A percentile compares a stretch with the other conserved stretches of the same genome.
These are phyloP conservation scores for Grifola frondosa DNA, from an alignment of 1,284 basidiomycete species.

Conservation along the genomic window DNA sequence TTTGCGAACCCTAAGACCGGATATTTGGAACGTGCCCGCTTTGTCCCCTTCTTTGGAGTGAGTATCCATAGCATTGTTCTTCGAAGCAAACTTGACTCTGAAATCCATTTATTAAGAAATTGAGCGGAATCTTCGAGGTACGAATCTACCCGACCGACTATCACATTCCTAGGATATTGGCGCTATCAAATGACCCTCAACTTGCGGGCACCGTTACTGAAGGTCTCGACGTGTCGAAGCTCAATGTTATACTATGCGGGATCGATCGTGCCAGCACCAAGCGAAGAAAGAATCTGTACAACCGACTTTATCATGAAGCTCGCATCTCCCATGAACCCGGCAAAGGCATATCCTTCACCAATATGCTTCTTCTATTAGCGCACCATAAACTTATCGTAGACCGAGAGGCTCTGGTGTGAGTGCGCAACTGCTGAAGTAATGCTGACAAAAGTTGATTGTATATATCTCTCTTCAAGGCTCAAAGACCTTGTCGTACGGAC, in stretches of 20 bases:
- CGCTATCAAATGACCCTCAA: constrained; percentile 39
- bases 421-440: constrained; percentile 6
- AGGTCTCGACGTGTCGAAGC: constrained; percentile 64
- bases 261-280: constrained; percentile 69
- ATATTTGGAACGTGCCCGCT: constrained; percentile 69
- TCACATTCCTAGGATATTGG: constrained; percentile 59
- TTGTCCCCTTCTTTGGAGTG: constrained; percentile 84
- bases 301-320: constrained; percentile 84
- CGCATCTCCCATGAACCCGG: constrained; percentile 69
- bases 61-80: constrained; percentile 38
- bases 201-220: constrained; percentile 34
- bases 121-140: constrained; percentile 83
- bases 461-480: constrained; percentile 46
- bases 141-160: constrained; percentile 77
- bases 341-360: constrained; percentile 87
- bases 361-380: constrained; percentile 86
- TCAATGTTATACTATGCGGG: constrained; percentile 56
- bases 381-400: constrained; percentile 94
- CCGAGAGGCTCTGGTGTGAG: constrained; percentile 82
- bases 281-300: constrained; percentile 68
- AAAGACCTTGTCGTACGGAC: constrained; percentile 79
- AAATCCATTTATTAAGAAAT: constrained; percentile 49
- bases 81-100: constrained; percentile 5
- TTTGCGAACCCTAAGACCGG: constrained; percentile 81
- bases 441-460: too few relatives aligned